Base-by-base conservation (phyloP, 257 asterid genomes). In the Coffea eugenioides region DNA sequence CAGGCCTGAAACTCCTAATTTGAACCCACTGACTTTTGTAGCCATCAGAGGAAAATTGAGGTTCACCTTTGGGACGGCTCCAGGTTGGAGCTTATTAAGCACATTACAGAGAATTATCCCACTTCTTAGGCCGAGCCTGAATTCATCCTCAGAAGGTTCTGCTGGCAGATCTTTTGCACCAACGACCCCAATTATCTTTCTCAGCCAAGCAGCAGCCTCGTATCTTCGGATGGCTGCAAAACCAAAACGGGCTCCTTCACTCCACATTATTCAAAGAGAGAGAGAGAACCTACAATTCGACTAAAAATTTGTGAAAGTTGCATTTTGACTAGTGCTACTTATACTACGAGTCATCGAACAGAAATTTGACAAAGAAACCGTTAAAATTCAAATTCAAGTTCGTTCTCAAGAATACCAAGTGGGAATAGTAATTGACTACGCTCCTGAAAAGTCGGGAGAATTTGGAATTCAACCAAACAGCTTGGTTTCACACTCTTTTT, bases 111-210 rank as follows among this genome's bases (percentile, higher is more conserved):
- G 98, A 77, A 96, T 87, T 54, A 96, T 94, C 69, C 99, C 99
- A 83, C 97, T 96, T 80, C 98, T 90, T 68, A 96, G 88, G 31
- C 95, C 98, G 75, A 94, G 85, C 83, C 98, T 88, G 82, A 96
- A 92, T 80, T 94, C 98, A 78, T 94, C 99, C 86, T 96, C 99
- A 14, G 99, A 92, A 80, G 98, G 99, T 85, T 96, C 99, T 1
- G 97, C 90, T 0, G 99, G 99, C 80, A 96, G 90, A 88, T 92
- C 95, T 86, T 88, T 96, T 31, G 97, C 95, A 1, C 91, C 96
- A 11, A 94, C 97, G 34, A 96, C 94, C 82, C 99, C 99, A 27
- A 90, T 93, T 85, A 88, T 79, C 85, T 91, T 94, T 78, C 95
- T 92, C 66, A 96, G 83, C 97, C 97, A 96, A 7, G 89, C 85